Evolutionary conservation across 805 yeast species (phyloP).

Genomic region (Kodamaea leandrae): DNA sequence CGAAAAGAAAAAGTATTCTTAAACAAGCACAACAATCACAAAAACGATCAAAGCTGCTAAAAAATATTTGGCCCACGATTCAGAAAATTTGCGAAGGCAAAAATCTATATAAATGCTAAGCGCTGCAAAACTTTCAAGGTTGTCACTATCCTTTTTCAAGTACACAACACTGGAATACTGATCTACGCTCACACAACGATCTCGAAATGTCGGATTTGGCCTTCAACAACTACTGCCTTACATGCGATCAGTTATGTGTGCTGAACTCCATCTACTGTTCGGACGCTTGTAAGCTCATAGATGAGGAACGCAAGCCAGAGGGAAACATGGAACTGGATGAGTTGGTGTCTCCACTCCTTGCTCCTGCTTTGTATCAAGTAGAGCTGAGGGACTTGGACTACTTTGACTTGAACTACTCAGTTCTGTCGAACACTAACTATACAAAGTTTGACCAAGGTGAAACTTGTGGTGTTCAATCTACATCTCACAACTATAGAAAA

Average conservation of each 20-base stretch:
- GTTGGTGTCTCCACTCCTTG: constrained; percentile 38
- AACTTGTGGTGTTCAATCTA: constrained; percentile 20
- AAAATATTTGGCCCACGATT: constrained; percentile 2
- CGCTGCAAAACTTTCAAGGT: constrained; percentile 1
- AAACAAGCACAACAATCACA: constrained; percentile 4
- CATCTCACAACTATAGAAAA: constrained; percentile 39
- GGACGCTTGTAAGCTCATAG: constrained; percentile 31
- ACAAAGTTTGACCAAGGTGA: constrained; percentile 8
- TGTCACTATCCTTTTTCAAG: not conserved
- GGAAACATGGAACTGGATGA: constrained; percentile 10
- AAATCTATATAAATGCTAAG: constrained; percentile 1
- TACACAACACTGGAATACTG: not conserved
- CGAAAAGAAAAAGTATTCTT: constrained; percentile 1
- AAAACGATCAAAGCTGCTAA: not conserved
- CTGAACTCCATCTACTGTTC: constrained; percentile 24
- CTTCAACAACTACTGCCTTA: constrained; percentile 37
- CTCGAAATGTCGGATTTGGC: constrained; percentile 29
- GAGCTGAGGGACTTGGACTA: constrained; percentile 24
- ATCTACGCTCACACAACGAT: not conserved
- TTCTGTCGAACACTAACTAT: constrained; percentile 19
- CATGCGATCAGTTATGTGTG: constrained; percentile 32
- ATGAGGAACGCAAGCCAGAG: constrained; percentile 16
- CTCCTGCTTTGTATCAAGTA: constrained; percentile 32
- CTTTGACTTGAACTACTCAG: constrained; percentile 35
- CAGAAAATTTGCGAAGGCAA: not conserved